Conservation (phyloP, 495 filamentous ascomycete genomes). For the Parachaetomium inaequale region DNA sequence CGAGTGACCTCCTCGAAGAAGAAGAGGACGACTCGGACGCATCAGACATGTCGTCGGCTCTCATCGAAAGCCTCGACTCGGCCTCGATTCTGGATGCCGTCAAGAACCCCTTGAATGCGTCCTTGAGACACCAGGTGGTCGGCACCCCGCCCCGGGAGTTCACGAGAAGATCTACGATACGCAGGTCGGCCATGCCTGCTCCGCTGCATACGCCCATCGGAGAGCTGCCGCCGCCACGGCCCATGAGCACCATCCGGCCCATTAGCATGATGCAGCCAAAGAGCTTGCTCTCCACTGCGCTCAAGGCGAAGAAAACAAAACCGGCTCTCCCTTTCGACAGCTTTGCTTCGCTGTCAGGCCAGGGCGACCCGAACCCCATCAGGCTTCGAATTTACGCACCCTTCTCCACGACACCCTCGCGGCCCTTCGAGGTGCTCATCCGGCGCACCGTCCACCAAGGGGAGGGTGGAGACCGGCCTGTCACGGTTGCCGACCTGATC, state of each 20-base stretch:
- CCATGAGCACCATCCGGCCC: slow-evolving; percentile 77
- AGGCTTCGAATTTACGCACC: slow-evolving; percentile 84
- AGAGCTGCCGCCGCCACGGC: slow-evolving; percentile 85
- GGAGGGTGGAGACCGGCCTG: slow-evolving; percentile 56
- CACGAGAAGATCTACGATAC: slow-evolving; percentile 47
- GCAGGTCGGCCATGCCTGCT: slow-evolving; percentile 41
- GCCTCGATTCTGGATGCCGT: slow-evolving; percentile 50
- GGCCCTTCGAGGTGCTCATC: slow-evolving; percentile 74
- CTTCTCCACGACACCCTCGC: slow-evolving; percentile 67
- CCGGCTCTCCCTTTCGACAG: slow-evolving; percentile 77
- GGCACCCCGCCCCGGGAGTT: slow-evolving; percentile 54
- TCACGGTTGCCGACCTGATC: slow-evolving; percentile 86
- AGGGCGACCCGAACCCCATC: slow-evolving; percentile 76
- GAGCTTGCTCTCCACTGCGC: slow-evolving; percentile 61
- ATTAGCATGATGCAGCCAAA: slow-evolving; percentile 79
- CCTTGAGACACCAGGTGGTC: slow-evolving; percentile 48
- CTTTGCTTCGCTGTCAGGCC: slow-evolving; percentile 82
- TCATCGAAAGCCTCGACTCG: slow-evolving; percentile 53
- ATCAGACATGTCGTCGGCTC: slow-evolving; percentile 51
- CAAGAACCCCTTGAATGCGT: slow-evolving; percentile 47
- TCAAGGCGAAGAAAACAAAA: slow-evolving; percentile 76
- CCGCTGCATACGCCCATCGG: slow-evolving; percentile 57
- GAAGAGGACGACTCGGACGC: slow-evolving; percentile 59
- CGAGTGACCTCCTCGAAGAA: slow-evolving; percentile 56
- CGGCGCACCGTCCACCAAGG: slow-evolving; percentile 70